A percentile compares a stretch with the other conserved stretches of the same genome.
These are phyloP conservation scores for Diospyros kaki DNA, from an alignment of 148 eudicot genomes.

Conservation along the genomic window DNA sequence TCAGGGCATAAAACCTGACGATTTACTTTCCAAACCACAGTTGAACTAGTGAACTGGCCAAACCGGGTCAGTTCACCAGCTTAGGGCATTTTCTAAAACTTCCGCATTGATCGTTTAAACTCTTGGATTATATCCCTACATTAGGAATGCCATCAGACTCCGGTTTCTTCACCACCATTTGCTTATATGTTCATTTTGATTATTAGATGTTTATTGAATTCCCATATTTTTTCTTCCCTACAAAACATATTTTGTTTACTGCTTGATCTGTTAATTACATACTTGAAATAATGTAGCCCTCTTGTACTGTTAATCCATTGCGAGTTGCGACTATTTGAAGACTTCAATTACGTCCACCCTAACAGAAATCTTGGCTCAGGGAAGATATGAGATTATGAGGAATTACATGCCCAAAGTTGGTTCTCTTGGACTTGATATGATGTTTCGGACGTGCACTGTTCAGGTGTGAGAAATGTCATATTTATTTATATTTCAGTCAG, in stretches of 20 bases:
- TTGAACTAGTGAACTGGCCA: too few relatives aligned
- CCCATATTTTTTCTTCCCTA: not conserved
- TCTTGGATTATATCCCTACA: not conserved
- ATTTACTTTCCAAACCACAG: too few relatives aligned
- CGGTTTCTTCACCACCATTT: not conserved
- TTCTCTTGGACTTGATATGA: conserved; percentile 93
- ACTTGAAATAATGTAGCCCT: not conserved
- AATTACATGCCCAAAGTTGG: conserved; percentile 99
- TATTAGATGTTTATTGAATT: not conserved
- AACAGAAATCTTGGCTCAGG: conserved; percentile 44
- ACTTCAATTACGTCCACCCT: conserved; percentile 12
- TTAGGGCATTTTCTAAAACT: not conserved
- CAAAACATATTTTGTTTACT: not conserved
- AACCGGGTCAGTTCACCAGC: too few relatives aligned
- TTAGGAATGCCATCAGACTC: not conserved
- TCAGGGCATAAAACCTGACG: too few relatives aligned
- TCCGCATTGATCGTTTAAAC: not conserved
- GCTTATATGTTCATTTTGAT: not conserved
- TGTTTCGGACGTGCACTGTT: conserved; percentile 97
- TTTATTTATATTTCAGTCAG: not conserved
- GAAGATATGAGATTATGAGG: conserved; percentile 94
- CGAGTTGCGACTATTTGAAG: conserved; percentile 6
- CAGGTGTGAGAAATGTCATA: conserved; percentile 53
- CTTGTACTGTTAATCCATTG: not conserved
- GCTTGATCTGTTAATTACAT: not conserved